Percentiles rank a stretch among this genome's conserved stretches.
These are phyloP conservation scores for Medicago lupulina DNA, from an alignment of 306 rosid species.

Conservation along the genomic window DNA sequence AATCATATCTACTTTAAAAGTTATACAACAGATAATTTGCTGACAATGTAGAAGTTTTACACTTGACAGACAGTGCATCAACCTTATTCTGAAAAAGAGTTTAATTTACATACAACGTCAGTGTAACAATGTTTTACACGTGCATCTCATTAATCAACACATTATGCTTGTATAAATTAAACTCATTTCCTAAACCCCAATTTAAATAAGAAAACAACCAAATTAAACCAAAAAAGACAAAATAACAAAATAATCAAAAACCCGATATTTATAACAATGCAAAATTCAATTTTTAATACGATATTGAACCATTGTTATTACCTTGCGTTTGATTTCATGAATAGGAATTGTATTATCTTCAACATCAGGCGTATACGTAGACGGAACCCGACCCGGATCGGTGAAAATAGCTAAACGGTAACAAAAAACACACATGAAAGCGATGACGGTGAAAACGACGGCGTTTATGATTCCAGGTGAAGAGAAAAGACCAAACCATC, in stretches of 20 bases:
- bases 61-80: too few species aligned
- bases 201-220: neutral
- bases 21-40: too few species aligned
- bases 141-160: too few species aligned
- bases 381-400: slow-evolving; percentile 94
- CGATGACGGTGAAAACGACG: slow-evolving; percentile 71
- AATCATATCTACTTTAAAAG: neutral
- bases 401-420: slow-evolving; percentile 59
- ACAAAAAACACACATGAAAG: slow-evolving; percentile 60
- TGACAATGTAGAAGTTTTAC: too few species aligned
- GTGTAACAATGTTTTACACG: too few species aligned
- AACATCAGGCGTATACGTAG: slow-evolving; percentile 76
- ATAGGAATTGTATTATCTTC: slow-evolving; percentile 69
- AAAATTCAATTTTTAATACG: neutral
- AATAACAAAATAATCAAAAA: neutral
- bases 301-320: neutral
- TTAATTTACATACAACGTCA: too few species aligned
- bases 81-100: too few species aligned
- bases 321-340: slow-evolving; percentile 99
- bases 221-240: too few species aligned
- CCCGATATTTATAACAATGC: neutral
- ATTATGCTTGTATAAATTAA: too few species aligned
- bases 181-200: neutral
- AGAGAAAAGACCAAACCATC: slow-evolving; percentile 89
- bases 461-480: slow-evolving; percentile 91